Conservation (phyloP, 2,329 filamentous ascomycete species). For the Penicillium fuscoglaucum region DNA sequence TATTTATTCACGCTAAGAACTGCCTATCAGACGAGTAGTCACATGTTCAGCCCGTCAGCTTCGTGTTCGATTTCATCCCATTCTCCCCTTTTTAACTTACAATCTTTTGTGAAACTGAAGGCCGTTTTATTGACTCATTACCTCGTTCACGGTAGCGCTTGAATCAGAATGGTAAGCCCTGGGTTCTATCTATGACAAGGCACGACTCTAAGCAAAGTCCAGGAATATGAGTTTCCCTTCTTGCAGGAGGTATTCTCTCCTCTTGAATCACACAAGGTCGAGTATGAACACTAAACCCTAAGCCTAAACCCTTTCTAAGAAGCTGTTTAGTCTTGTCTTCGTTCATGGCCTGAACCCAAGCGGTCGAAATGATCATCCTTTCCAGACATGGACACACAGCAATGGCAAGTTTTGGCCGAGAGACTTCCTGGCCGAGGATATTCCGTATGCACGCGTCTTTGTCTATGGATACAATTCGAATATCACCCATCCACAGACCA, state of each 20-base stretch:
- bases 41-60: slow-evolving; percentile 8
- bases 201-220: not conserved
- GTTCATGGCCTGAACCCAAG: slow-evolving; percentile 36
- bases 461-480: slow-evolving; percentile 37
- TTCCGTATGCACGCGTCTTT: slow-evolving; percentile 33
- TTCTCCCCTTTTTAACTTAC: not conserved
- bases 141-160: too few relatives aligned
- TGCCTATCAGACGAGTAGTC: slow-evolving; percentile 1
- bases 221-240: slow-evolving; percentile 34
- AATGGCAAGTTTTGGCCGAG: slow-evolving; percentile 26
- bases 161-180: not conserved
- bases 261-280: slow-evolving; percentile 26
- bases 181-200: not conserved
- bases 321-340: slow-evolving; percentile 29
- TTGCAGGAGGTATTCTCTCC: slow-evolving; percentile 33
- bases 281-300: slow-evolving; percentile 19
- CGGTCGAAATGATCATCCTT: slow-evolving; percentile 34
- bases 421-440: slow-evolving; percentile 26
- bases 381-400: slow-evolving; percentile 35
- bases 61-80: not conserved
- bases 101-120: not conserved
- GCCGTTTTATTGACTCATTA: not conserved
- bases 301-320: not conserved
- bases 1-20: not conserved
- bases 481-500: slow-evolving; percentile 32